These are phyloP conservation scores for Moringa oleifera DNA, from an alignment of 345 rosid genomes.

Conservation along the genomic window DNA sequence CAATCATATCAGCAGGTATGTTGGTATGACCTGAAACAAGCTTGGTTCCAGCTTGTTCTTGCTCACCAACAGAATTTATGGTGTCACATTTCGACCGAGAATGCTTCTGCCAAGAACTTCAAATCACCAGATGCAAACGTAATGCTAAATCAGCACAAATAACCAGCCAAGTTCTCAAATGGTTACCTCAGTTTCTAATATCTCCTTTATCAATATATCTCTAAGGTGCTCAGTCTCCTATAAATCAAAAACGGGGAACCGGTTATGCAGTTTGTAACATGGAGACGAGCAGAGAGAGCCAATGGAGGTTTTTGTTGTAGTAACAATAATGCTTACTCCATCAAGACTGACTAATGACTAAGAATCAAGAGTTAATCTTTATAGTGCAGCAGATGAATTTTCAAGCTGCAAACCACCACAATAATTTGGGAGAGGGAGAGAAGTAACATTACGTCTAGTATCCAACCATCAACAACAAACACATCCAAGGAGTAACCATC, in stretches of 20 bases:
- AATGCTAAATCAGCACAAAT: neutral
- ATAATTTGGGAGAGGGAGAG: neutral
- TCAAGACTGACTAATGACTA: constrained; percentile 4
- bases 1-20: constrained; percentile 34
- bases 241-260: constrained; percentile 17
- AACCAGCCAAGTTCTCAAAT: neutral
- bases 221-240: constrained; percentile 57
- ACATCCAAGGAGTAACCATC: constrained; percentile 77
- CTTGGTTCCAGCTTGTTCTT: constrained; percentile 25
- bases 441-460: constrained; percentile 38
- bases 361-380: constrained; percentile 1
- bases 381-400: neutral
- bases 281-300: constrained; percentile 1
- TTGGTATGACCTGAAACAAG: constrained; percentile 19
- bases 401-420: neutral
- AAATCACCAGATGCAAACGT: constrained; percentile 22
- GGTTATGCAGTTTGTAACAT: constrained; percentile 4
- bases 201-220: constrained; percentile 40
- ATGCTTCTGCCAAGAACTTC: constrained; percentile 41
- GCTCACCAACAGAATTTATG: constrained; percentile 22
- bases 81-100: constrained; percentile 17
- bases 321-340: neutral
- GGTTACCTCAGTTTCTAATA: constrained; percentile 44
- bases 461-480: constrained; percentile 62
- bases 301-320: neutral